Conservation (phyloP, 169 alveolate genomes). For the Plasmodium chabaudi region DNA sequence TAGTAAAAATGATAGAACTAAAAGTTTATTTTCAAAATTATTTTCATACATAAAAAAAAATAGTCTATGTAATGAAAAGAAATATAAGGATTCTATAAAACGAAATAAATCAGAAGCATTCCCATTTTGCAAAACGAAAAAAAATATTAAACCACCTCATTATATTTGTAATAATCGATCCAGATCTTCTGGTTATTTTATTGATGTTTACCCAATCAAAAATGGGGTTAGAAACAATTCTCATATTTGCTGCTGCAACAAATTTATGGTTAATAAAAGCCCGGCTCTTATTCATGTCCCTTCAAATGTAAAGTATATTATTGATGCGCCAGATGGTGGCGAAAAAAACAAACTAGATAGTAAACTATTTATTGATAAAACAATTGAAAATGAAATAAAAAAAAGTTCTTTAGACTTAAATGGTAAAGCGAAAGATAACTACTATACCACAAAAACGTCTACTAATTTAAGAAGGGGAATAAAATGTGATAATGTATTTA, state of each 20-base stretch:
- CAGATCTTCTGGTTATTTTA: neutral
- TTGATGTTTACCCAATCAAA: neutral
- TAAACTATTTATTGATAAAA: neutral
- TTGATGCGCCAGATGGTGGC: neutral
- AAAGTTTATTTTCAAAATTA: slow-evolving; percentile 28
- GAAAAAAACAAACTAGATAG: neutral
- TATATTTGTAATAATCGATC: slow-evolving; percentile 6
- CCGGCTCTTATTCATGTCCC: neutral
- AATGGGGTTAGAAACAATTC: neutral
- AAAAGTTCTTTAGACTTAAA: neutral
- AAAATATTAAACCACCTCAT: neutral
- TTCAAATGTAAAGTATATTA: neutral
- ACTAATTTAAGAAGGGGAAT: neutral
- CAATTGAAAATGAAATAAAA: neutral
- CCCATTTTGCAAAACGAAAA: neutral
- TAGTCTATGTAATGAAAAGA: slow-evolving; percentile 62
- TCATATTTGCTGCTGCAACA: neutral
- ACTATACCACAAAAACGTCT: neutral
- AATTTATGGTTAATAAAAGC: neutral
- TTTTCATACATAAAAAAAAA: slow-evolving; percentile 49
- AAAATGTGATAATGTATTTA: neutral
- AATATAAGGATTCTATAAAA: slow-evolving; percentile 17
- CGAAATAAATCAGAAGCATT: slow-evolving; percentile 39
- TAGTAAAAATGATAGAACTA: slow-evolving; percentile 6
- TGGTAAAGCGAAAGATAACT: neutral